phyloP scores from a whole-genome alignment of 2,329 filamentous ascomycete genomes.

The Hysterium pulicare region DNA sequence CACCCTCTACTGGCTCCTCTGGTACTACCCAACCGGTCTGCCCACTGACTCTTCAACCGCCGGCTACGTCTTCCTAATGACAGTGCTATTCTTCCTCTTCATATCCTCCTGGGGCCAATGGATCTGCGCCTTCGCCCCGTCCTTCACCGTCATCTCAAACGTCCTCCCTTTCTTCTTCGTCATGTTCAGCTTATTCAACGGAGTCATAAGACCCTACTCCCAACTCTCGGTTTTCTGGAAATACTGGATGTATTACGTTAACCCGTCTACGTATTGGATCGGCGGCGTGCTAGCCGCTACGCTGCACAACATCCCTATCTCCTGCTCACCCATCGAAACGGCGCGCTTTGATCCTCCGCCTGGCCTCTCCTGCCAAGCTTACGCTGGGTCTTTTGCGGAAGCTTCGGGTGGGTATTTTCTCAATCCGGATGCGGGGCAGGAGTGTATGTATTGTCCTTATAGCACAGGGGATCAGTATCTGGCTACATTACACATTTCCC shows the following conservation, averaged over 20 bases:
- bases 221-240: slow-evolving; percentile 69
- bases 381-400: slow-evolving; percentile 40
- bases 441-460: slow-evolving; percentile 46
- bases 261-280: slow-evolving; percentile 75
- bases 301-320: slow-evolving; percentile 60
- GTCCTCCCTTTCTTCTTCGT: slow-evolving; percentile 68
- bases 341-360: slow-evolving; percentile 58
- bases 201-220: slow-evolving; percentile 6
- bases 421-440: slow-evolving; percentile 24
- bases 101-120: slow-evolving; percentile 52
- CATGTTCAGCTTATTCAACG: slow-evolving; percentile 63
- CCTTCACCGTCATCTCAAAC: slow-evolving; percentile 71
- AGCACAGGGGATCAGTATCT: slow-evolving; percentile 61
- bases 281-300: slow-evolving; percentile 66
- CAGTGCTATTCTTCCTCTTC: slow-evolving; percentile 68
- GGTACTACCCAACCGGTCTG: slow-evolving; percentile 79
- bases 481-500: slow-evolving; percentile 49
- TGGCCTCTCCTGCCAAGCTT: slow-evolving; percentile 58
- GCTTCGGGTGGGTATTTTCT: slow-evolving; percentile 31
- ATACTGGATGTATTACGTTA: slow-evolving; percentile 69
- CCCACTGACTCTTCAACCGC: slow-evolving; percentile 61
- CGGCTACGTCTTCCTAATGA: slow-evolving; percentile 64
- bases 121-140: slow-evolving; percentile 57
- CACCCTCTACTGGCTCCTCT: slow-evolving; percentile 67
- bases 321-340: slow-evolving; percentile 66